Conservation (phyloP, 768 basidiomycete species). For the Lyophyllum atratum region DNA sequence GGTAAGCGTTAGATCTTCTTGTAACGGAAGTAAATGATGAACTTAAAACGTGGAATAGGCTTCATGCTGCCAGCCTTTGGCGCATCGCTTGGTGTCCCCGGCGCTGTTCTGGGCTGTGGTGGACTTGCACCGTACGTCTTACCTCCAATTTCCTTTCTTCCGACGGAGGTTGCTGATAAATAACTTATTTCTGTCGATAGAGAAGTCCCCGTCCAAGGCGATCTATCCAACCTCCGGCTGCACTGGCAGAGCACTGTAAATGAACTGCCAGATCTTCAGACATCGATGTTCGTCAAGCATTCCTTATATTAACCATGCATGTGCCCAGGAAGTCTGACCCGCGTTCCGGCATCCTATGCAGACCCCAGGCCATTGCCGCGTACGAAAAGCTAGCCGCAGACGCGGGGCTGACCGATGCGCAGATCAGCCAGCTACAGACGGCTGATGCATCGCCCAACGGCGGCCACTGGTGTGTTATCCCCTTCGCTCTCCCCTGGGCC, state of each 20-base stretch:
- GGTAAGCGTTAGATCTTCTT: constrained; percentile 10
- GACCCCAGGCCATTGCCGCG: constrained; percentile 22
- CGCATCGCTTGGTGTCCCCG: constrained; percentile 23
- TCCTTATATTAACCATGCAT: background rate
- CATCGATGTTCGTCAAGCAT: constrained; percentile 18
- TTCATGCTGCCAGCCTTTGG: constrained; percentile 27
- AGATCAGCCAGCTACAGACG: constrained; percentile 22
- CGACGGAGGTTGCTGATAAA: background rate
- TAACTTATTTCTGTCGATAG: constrained; percentile 4
- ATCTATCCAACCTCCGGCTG: constrained; percentile 22
- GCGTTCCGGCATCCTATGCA: background rate
- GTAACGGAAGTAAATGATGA: too few relatives aligned
- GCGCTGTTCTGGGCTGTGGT: constrained; percentile 25
- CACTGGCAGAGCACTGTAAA: constrained; percentile 28
- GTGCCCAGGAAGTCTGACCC: background rate
- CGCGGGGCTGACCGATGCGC: constrained; percentile 13
- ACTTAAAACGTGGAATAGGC: constrained; percentile 16
- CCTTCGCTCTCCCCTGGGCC: background rate
- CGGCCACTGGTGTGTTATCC: constrained; percentile 23
- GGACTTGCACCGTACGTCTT: constrained; percentile 23
- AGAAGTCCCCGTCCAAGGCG: constrained; percentile 25
- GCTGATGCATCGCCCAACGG: constrained; percentile 26
- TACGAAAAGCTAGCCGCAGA: constrained; percentile 23
- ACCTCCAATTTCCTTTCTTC: background rate
- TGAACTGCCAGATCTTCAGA: constrained; percentile 21